Conservation (phyloP, 768 basidiomycete species). For the Lactarius deliciosus region DNA sequence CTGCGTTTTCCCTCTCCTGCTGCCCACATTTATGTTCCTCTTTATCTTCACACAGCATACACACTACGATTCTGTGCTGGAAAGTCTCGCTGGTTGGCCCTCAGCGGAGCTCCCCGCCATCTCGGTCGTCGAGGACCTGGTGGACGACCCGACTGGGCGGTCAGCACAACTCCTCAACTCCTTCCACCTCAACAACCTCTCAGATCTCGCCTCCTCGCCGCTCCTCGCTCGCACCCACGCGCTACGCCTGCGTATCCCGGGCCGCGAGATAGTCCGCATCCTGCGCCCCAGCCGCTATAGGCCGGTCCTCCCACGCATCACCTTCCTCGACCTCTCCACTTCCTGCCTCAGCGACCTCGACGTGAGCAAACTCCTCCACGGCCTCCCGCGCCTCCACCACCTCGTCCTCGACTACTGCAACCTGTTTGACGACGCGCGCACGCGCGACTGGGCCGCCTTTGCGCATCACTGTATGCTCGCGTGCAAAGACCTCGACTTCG, state of each 20-base stretch:
- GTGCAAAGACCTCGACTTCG: slow-evolving; percentile 37
- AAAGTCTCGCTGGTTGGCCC: slow-evolving; percentile 67
- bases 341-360: slow-evolving; percentile 55
- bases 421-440: slow-evolving; percentile 48
- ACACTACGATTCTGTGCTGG: slow-evolving; percentile 72
- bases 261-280: too few species aligned
- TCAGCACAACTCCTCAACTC: slow-evolving; percentile 91
- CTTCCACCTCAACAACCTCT: slow-evolving; percentile 63
- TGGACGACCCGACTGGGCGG: slow-evolving; percentile 35
- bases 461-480: slow-evolving; percentile 40
- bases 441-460: slow-evolving; percentile 57
- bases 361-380: slow-evolving; percentile 52
- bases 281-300: too few species aligned
- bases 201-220: slow-evolving; percentile 46
- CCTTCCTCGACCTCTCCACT: slow-evolving; percentile 75
- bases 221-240: slow-evolving; percentile 47
- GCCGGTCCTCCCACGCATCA: slow-evolving; percentile 34
- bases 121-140: slow-evolving; percentile 56
- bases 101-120: slow-evolving; percentile 41
- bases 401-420: slow-evolving; percentile 71
- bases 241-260: slow-evolving; percentile 54
- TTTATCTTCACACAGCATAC: slow-evolving; percentile 33
- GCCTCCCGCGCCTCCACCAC: slow-evolving; percentile 54
- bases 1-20: slow-evolving; percentile 45
- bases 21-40: too few species aligned